Percentiles rank a stretch among this genome's conserved stretches.
These are phyloP conservation scores for Solanum phureja DNA, from an alignment of 257 asterid genomes.

Conservation along the genomic window DNA sequence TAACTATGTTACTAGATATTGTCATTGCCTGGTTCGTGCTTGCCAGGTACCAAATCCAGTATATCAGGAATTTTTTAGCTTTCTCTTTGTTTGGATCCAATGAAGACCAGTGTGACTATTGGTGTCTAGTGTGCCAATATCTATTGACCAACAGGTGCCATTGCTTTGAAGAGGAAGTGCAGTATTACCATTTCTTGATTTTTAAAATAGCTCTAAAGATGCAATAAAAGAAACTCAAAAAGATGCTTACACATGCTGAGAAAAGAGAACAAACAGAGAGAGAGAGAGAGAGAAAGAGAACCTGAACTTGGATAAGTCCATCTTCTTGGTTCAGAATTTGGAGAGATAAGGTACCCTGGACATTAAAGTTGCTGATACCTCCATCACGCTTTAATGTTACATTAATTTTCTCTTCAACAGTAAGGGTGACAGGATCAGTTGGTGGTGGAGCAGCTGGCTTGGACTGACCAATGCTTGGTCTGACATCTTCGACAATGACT, in stretches of 20 bases:
- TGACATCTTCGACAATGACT: constrained; percentile 72
- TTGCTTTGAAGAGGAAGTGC: background rate
- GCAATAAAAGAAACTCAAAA: background rate
- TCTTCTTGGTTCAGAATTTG: constrained; percentile 81
- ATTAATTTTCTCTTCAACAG: constrained; percentile 73
- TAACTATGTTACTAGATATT: background rate
- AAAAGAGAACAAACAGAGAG: background rate
- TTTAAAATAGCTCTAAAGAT: background rate
- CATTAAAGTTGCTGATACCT: constrained; percentile 71
- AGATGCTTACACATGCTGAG: background rate
- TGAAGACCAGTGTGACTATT: background rate
- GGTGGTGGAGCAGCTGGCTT: constrained; percentile 54
- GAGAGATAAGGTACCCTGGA: constrained; percentile 80
- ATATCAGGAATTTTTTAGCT: background rate
- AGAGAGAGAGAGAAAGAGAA: constrained; percentile 9
- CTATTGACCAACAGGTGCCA: background rate
- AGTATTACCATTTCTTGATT: background rate
- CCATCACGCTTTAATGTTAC: constrained; percentile 72
- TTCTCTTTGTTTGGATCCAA: background rate
- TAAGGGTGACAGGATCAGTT: constrained; percentile 83
- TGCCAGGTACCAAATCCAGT: background rate
- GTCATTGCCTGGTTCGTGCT: background rate
- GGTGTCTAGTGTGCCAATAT: background rate
- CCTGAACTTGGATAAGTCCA: constrained; percentile 92
- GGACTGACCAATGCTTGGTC: constrained; percentile 63